Percentiles rank a stretch among this genome's conserved stretches.
Conservation (phyloP, 805 yeast species). For the Candida cerambycidarum region DNA sequence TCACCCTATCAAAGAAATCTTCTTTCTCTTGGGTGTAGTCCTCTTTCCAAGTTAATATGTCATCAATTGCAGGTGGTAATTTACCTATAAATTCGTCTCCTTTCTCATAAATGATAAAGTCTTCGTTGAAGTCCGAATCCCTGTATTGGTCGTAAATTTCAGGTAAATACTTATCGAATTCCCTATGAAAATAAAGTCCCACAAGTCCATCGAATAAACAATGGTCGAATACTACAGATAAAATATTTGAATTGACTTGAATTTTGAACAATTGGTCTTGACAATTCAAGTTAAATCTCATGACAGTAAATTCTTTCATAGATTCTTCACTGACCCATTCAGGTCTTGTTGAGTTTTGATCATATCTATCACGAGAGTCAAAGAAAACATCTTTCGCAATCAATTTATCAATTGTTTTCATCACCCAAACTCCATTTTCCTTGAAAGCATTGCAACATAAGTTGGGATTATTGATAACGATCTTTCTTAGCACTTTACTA, state of each 20-base stretch:
- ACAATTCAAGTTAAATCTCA: constrained; percentile 21
- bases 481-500: constrained; percentile 28
- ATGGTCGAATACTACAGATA: constrained; percentile 35
- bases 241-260: constrained; percentile 22
- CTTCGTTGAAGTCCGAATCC: background rate
- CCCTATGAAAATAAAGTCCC: constrained; percentile 34
- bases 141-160: constrained; percentile 15
- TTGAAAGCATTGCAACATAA: constrained; percentile 30
- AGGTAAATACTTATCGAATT: constrained; percentile 22
- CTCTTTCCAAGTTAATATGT: constrained; percentile 23
- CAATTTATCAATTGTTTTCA: constrained; percentile 24
- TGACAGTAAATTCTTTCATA: constrained; percentile 23
- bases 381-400: constrained; percentile 25
- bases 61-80: constrained; percentile 37
- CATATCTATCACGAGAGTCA: background rate
- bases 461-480: constrained; percentile 35
- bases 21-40: constrained; percentile 25
- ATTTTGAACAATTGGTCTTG: constrained; percentile 31
- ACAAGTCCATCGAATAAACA: constrained; percentile 41
- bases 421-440: constrained; percentile 17
- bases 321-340: constrained; percentile 24
- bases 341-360: constrained; percentile 5
- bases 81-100: constrained; percentile 19
- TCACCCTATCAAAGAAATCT: constrained; percentile 6
- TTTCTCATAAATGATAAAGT: constrained; percentile 3